Base-by-base conservation (phyloP, 208 protist genomes). In the Leishmania arabica region DNA sequence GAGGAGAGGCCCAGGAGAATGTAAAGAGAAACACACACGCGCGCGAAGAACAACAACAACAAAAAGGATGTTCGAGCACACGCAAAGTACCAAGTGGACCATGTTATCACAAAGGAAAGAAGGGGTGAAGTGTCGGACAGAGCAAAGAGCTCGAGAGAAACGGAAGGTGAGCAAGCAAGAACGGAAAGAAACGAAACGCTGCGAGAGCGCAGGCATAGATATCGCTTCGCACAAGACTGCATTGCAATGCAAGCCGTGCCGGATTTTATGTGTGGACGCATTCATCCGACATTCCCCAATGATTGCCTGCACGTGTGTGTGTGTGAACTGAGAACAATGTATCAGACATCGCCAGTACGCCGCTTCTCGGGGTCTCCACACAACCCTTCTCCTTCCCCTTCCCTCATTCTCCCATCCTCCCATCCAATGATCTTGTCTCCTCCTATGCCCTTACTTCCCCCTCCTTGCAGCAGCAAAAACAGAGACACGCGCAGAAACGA, bases 81-180 rank as follows among this genome's bases (percentile, higher is more conserved):
- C 5, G n/a, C 66, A 71, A 71, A 1, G 66, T n/a, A 27, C 34
- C 2, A 8, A 47, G 34, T 37, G 66, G 37, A 27, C 34, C 1
- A 31, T 45, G 31, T 68, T 34, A 68, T 68, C 13, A 21, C 2
- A n/a, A 31, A 31, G 31, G 42, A 40, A 24, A 27, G 54, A 11
- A 34, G 21, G n/a, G n/a, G 24, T 37, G 77, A 86, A 24, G 77
- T 45, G 42, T 62, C 70, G 60, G 64, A 73, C n/a, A 45, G 34
- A 58, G 21, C 31, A 60, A 64, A 62, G 31, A 17, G 17, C 7
- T 24, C 68, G 60, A 68, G 4, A 40, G 31, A 51, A 37, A 73
- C 24, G 34, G 51, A 53, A 34, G 15, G 51, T 73, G 47, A 21
- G 31, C 45, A 58, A 11, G 1, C 49, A 58, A 62, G 45, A 68